Base-by-base conservation (phyloP, 768 basidiomycete genomes). In the Rhodotorula babjevae region DNA sequence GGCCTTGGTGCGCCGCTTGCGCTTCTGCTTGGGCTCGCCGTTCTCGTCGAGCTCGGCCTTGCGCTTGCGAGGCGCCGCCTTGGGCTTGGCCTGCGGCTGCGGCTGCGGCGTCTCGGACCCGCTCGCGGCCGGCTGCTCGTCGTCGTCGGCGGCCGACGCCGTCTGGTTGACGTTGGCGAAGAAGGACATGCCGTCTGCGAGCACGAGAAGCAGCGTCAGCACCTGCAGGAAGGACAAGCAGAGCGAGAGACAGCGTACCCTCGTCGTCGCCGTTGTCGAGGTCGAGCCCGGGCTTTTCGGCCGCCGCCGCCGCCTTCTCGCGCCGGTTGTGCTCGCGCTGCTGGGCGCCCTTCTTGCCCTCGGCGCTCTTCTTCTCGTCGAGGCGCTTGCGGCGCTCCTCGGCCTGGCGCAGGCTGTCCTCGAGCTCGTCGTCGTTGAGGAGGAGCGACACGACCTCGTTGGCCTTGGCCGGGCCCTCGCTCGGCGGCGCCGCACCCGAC, bases 371-470 rank as follows among this genome's bases (percentile, higher is more conserved):
- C 67, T 80, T 79, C 47, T 78, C 79, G 68, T 80, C 81, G 53
- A 78, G 79, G 46, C 80, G 78, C 71, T 77, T 80, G 23, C 80
- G 78, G 62, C 80, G 79, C 15, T 79, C 79, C 58, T 79, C 76
- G 21, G 73, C 71, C 27, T 73, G 78, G 27, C 72, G 73, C 27
- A 82, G 77, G 5, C 77, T 78, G 47, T 81, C 82, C 29, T 79
- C 92, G 25, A 97, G 82, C 78, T 98, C 94, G 77, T 96, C 93
- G 77, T 97, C 94, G 78, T 93, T 94, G 78, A 99, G 86, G 62
- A 99, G 84, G 58, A 99, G 82, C 72, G 93, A 93, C 25, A 95
- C 95, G 66, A 99, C 96, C 81, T 99, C 96, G 82, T 92, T 94
- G 72, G 87, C 92, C 82, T 96, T 97, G 82, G 91, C 94, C 2